phyloP scores from a whole-genome alignment of 2,329 filamentous ascomycete species.

The Epichloe aotearoae region DNA sequence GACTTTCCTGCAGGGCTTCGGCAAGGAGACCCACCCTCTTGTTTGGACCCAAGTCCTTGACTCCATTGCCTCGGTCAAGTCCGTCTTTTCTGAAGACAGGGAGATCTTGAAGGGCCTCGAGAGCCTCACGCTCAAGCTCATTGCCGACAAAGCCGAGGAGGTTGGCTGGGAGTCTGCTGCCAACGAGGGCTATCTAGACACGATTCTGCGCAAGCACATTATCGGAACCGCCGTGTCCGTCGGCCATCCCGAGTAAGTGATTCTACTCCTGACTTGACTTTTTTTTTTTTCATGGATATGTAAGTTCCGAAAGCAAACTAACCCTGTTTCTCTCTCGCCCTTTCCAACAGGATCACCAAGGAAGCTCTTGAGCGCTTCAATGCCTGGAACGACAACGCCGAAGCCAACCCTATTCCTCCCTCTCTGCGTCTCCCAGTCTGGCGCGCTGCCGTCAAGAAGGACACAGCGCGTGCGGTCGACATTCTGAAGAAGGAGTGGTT shows the following conservation, averaged over 20 bases:
- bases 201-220: slow-evolving; percentile 71
- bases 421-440: slow-evolving; percentile 73
- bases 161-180: slow-evolving; percentile 77
- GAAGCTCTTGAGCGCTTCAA: slow-evolving; percentile 72
- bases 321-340: neutral
- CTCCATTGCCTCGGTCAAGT: slow-evolving; percentile 63
- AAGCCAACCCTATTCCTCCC: slow-evolving; percentile 59
- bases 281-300: neutral
- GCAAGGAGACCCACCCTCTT: slow-evolving; percentile 67
- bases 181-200: slow-evolving; percentile 67
- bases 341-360: slow-evolving; percentile 40
- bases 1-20: slow-evolving; percentile 74
- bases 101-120: slow-evolving; percentile 59
- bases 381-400: slow-evolving; percentile 58
- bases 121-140: slow-evolving; percentile 65
- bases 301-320: neutral
- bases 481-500: slow-evolving; percentile 76
- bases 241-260: slow-evolving; percentile 57
- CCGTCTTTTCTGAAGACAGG: slow-evolving; percentile 71
- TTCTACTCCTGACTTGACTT: neutral
- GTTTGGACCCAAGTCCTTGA: slow-evolving; percentile 81
- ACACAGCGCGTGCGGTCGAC: slow-evolving; percentile 56
- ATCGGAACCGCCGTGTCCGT: slow-evolving; percentile 62
- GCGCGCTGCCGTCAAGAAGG: slow-evolving; percentile 57
- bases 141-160: slow-evolving; percentile 59